These are phyloP conservation scores for Penicillium corylophilum DNA, from an alignment of 2,329 filamentous ascomycete species.

Conservation along the genomic window DNA sequence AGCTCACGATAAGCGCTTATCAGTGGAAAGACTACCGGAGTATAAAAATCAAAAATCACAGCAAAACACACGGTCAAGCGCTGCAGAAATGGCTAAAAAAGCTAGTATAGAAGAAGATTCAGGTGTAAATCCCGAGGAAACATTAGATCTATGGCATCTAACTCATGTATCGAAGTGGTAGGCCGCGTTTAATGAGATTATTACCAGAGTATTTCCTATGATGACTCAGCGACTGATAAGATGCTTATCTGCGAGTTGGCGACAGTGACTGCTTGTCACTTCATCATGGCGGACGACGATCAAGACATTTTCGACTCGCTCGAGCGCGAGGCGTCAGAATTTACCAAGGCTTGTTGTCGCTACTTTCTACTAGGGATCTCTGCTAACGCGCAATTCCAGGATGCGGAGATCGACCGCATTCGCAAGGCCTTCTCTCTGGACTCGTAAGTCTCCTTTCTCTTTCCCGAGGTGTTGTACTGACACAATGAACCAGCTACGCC, in stretches of 20 bases:
- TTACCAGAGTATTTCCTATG: background rate
- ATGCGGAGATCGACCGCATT: conserved; percentile 94
- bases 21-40: background rate
- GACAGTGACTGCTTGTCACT: conserved; percentile 3
- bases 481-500: conserved; percentile 63
- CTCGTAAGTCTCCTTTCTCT: conserved; percentile 50
- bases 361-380: background rate
- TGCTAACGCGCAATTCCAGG: conserved; percentile 52
- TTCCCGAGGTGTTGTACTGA: conserved; percentile 1
- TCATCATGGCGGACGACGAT: conserved; percentile 58
- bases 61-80: background rate
- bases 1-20: conserved; percentile 33
- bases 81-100: no score
- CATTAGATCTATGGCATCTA: background rate
- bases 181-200: background rate
- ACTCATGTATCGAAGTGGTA: background rate
- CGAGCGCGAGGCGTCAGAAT: conserved; percentile 83
- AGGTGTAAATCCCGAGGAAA: no score
- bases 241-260: conserved; percentile 1
- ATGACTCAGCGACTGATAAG: conserved; percentile 13
- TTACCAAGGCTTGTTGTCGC: conserved; percentile 67
- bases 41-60: background rate
- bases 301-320: conserved; percentile 76
- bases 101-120: no score
- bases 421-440: conserved; percentile 82